These are phyloP conservation scores for Rhipidocladum racemiflorum DNA, from an alignment of 176 grass and related monocot species.

Conservation along the genomic window DNA sequence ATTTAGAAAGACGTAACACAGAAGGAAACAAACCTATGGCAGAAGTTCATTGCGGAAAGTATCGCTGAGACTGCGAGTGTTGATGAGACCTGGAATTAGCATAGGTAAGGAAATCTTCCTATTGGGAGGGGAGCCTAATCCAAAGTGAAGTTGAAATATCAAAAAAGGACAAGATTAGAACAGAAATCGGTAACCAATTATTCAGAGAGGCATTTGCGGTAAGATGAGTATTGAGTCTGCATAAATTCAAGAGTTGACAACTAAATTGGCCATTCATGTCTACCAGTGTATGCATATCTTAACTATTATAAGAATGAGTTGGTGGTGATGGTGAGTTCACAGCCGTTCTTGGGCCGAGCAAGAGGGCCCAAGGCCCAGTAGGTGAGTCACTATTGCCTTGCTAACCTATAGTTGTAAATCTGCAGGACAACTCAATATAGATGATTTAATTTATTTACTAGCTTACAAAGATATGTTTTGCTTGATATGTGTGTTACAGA, in stretches of 20 bases:
- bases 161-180: not conserved
- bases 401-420: no score
- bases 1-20: not conserved
- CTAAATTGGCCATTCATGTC: not conserved
- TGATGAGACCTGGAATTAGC: not conserved
- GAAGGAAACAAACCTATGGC: not conserved
- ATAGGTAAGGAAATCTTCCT: not conserved
- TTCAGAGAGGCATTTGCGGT: not conserved
- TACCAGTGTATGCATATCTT: not conserved
- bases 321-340: no score
- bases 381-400: no score
- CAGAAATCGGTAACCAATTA: not conserved
- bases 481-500: no score
- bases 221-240: not conserved
- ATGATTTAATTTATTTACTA: no score
- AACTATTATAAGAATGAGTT: no score
- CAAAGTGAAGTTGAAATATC: not conserved
- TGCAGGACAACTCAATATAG: no score
- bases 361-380: no score
- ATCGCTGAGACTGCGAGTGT: not conserved
- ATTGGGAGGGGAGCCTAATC: not conserved
- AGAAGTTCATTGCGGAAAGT: not conserved
- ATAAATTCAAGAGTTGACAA: not conserved
- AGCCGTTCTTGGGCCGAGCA: no score
- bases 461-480: no score